Conservation (phyloP, 2,329 filamentous ascomycete species). For the Pseudopyricularia javanii region DNA sequence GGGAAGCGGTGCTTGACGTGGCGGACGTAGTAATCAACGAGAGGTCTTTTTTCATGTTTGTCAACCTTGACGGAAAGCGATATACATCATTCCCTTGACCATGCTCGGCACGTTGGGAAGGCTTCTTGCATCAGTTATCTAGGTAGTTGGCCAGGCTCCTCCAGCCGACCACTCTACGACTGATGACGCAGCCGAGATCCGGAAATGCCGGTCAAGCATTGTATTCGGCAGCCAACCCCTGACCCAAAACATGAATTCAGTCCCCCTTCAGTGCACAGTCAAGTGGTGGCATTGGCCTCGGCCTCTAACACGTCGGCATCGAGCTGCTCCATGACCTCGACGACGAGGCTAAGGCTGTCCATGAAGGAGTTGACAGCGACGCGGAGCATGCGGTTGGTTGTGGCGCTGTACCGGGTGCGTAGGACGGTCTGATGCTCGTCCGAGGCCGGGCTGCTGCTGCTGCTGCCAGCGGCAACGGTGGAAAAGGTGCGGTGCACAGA, state of each 20-base stretch:
- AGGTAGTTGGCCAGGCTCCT: too few relatives aligned
- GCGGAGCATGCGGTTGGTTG: slow-evolving; percentile 91
- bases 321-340: slow-evolving; percentile 83
- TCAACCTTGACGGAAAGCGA: too few relatives aligned
- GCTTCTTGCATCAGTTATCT: too few relatives aligned
- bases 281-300: neutral
- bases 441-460: slow-evolving; percentile 10
- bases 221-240: neutral
- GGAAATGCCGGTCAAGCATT: too few relatives aligned
- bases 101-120: too few relatives aligned
- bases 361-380: slow-evolving; percentile 96
- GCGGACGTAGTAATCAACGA: too few relatives aligned
- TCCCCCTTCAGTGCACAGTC: neutral
- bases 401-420: slow-evolving; percentile 67
- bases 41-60: too few relatives aligned
- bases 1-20: too few relatives aligned
- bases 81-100: too few relatives aligned
- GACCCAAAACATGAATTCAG: neutral
- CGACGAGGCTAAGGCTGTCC: slow-evolving; percentile 71
- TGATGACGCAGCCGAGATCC: too few relatives aligned
- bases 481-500: slow-evolving; percentile 64
- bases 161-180: too few relatives aligned
- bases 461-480: slow-evolving; percentile 25
- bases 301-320: slow-evolving; percentile 65
- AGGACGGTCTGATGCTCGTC: slow-evolving; percentile 36